These are phyloP conservation scores for Ophioceras dolichostomum DNA, from an alignment of 2,329 filamentous ascomycete species.

Conservation along the genomic window DNA sequence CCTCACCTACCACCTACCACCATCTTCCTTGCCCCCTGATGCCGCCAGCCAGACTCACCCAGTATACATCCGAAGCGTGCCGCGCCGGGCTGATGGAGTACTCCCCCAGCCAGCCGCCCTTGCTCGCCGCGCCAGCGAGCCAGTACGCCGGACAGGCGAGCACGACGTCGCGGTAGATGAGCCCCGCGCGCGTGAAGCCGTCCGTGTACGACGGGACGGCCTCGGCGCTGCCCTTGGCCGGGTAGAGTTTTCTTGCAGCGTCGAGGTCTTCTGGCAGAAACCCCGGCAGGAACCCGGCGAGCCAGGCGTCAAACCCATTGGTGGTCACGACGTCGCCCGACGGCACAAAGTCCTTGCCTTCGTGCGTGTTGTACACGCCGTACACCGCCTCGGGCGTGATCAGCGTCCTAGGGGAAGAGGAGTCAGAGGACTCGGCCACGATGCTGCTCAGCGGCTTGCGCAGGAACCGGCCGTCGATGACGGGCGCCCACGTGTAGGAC, in stretches of 20 bases:
- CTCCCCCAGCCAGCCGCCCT: constrained; percentile 40
- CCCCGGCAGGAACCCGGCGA: constrained; percentile 38
- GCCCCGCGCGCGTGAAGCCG: constrained; percentile 36
- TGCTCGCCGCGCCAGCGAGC: constrained; percentile 31
- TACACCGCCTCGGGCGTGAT: constrained; percentile 34
- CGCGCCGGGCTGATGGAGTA: constrained; percentile 47
- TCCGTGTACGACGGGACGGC: constrained; percentile 32
- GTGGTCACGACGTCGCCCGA: constrained; percentile 33
- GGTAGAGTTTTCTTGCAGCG: constrained; percentile 32
- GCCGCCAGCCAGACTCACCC: constrained; percentile 26
- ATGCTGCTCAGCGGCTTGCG: constrained; percentile 25
- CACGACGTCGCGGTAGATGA: constrained; percentile 45
- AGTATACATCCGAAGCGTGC: constrained; percentile 45
- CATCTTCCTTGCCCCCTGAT: background rate
- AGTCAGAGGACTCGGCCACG: constrained; percentile 15
- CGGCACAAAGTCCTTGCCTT: constrained; percentile 50
- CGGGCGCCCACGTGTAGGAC: constrained; percentile 47
- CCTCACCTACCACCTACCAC: too few relatives aligned
- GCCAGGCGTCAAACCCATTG: constrained; percentile 38
- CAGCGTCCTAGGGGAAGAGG: constrained; percentile 12
- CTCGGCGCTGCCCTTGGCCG: constrained; percentile 31
- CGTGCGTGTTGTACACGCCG: constrained; percentile 49
- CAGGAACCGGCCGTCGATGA: constrained; percentile 44
- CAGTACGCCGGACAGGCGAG: constrained; percentile 49
- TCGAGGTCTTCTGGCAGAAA: constrained; percentile 26